Conservation (phyloP, 1,284 basidiomycete species). For the Agroathelia rolfsii region DNA sequence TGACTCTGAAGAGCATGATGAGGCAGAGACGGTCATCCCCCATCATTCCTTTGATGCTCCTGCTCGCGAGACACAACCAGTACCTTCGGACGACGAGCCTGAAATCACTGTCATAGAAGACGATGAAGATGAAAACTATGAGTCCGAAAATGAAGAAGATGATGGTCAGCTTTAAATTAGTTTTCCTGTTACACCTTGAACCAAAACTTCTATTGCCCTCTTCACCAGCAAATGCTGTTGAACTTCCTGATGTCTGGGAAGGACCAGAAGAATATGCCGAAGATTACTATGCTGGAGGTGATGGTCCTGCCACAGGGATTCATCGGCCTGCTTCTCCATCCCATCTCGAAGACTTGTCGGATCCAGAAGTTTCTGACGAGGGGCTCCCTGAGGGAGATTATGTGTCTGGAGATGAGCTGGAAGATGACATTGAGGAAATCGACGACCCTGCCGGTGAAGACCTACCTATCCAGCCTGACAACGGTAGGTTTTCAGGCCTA, state of each 20-base stretch:
- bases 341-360: constrained; percentile 4
- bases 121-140: constrained; percentile 10
- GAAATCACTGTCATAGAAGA: too few species aligned
- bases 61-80: constrained; percentile 3
- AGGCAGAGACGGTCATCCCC: constrained; percentile 12
- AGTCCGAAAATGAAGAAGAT: constrained; percentile 9
- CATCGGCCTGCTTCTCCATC: constrained; percentile 8
- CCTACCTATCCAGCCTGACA: constrained; percentile 2
- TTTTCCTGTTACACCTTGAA: constrained; percentile 1
- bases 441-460: constrained; percentile 2
- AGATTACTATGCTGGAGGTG: constrained; percentile 36
- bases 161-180: constrained; percentile 12
- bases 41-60: constrained; percentile 5
- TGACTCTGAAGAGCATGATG: constrained; percentile 8
- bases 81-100: constrained; percentile 12
- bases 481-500: too few species aligned
- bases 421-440: constrained; percentile 6
- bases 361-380: constrained; percentile 6
- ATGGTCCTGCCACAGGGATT: constrained; percentile 13
- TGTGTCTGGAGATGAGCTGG: neutral
- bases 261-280: constrained; percentile 41
- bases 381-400: constrained; percentile 5
- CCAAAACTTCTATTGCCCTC: constrained; percentile 13
- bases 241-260: constrained; percentile 39
- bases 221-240: constrained; percentile 14